Evolutionary conservation across 2,329 filamentous ascomycete genomes (phyloP).

Genomic region (Fusarium praegraminearum): DNA sequence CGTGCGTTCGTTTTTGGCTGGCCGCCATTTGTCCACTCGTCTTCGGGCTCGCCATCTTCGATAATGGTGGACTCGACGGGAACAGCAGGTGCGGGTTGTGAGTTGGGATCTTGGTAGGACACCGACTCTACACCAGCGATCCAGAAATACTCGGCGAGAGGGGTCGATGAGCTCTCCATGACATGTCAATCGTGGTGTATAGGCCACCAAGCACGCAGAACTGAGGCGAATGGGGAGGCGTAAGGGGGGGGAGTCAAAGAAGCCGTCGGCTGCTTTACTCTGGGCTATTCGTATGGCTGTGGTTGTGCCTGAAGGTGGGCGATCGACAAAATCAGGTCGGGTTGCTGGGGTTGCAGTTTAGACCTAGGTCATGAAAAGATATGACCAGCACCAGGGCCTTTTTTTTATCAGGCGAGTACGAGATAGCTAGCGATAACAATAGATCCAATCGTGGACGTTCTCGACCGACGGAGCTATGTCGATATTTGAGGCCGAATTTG

Average conservation of each 20-base stretch:
- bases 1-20: constrained; percentile 52
- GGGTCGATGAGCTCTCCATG: constrained; percentile 72
- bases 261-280: constrained; percentile 16
- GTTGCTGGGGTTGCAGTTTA: constrained; percentile 43
- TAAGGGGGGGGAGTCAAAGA: constrained; percentile 8
- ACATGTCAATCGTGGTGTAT: constrained; percentile 55
- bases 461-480: constrained; percentile 30
- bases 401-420: constrained; percentile 32
- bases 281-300: constrained; percentile 24
- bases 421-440: constrained; percentile 21
- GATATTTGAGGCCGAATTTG: constrained; percentile 19
- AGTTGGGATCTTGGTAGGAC: constrained; percentile 69
- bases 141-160: constrained; percentile 81
- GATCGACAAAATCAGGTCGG: constrained; percentile 32
- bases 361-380: constrained; percentile 32
- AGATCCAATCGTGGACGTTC: constrained; percentile 24
- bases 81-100: constrained; percentile 44
- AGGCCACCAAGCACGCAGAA: constrained; percentile 42
- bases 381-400: constrained; percentile 26
- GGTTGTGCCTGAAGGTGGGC: constrained; percentile 26
- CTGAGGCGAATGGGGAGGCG: constrained; percentile 14
- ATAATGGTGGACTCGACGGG: constrained; percentile 69
- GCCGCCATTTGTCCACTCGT: constrained; percentile 51
- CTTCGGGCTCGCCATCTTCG: constrained; percentile 70
- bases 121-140: constrained; percentile 78